A percentile compares a stretch with the other conserved stretches of the same genome.
Conservation (phyloP, 2,329 filamentous ascomycete genomes). For the Ilyonectria destructans region DNA sequence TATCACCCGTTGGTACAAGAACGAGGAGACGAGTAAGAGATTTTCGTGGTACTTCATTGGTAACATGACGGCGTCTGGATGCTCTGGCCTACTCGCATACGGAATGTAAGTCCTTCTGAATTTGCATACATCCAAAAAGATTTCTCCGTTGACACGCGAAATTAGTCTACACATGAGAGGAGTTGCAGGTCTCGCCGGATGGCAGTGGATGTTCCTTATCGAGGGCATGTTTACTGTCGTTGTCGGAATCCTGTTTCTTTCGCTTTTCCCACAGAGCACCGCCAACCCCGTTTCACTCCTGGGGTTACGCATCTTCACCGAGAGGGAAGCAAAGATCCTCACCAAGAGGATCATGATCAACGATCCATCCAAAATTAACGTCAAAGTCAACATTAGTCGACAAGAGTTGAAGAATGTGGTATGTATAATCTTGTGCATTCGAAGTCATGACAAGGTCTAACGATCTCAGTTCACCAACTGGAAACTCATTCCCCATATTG, state of each 20-base stretch:
- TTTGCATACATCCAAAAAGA: neutral
- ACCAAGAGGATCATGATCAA: conserved; percentile 49
- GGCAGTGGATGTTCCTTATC: conserved; percentile 48
- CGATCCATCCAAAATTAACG: conserved; percentile 53
- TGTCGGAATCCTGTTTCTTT: conserved; percentile 38
- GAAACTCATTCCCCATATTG: conserved; percentile 55
- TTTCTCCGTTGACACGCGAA: neutral
- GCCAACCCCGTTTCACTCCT: conserved; percentile 52
- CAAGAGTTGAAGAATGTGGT: conserved; percentile 55
- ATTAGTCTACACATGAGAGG: conserved; percentile 46
- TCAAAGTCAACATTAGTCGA: conserved; percentile 50
- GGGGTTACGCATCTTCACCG: conserved; percentile 52
- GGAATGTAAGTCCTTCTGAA: conserved; percentile 47
- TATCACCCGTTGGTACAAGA: conserved; percentile 65
- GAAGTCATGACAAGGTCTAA: conserved; percentile 10
- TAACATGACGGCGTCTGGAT: conserved; percentile 59
- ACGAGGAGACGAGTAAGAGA: conserved; percentile 62
- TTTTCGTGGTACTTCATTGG: conserved; percentile 64
- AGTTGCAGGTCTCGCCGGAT: conserved; percentile 43
- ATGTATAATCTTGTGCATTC: conserved; percentile 12
- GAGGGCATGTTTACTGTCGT: conserved; percentile 57
- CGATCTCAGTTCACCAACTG: conserved; percentile 55
- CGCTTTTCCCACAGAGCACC: conserved; percentile 40
- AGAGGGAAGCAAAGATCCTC: conserved; percentile 56
- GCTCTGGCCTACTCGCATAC: conserved; percentile 52